These are phyloP conservation scores for Miscanthus sacchariflorus DNA, from an alignment of 202 grass and related monocot genomes.

Conservation along the genomic window DNA sequence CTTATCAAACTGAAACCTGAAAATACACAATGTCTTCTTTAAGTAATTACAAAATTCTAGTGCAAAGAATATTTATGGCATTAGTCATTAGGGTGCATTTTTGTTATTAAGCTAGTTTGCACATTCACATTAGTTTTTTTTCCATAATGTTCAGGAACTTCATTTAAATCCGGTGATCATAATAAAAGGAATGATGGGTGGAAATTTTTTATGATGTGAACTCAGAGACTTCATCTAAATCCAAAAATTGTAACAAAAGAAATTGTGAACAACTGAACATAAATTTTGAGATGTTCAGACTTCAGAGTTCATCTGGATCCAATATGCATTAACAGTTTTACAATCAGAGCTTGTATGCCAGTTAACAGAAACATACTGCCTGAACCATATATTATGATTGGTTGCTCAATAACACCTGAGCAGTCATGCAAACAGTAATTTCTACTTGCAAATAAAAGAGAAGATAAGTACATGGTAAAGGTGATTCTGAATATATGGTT, in stretches of 20 bases:
- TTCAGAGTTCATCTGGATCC: background rate
- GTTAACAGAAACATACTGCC: background rate
- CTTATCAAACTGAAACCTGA: conserved; percentile 82
- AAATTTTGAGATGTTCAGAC: conserved; percentile 1
- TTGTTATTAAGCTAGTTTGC: conserved; percentile 1
- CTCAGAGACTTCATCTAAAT: background rate
- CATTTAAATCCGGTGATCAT: background rate
- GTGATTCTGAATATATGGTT: background rate
- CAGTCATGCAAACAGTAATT: background rate
- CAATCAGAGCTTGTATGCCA: background rate
- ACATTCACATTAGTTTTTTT: background rate
- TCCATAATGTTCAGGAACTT: background rate
- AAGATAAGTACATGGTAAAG: conserved; percentile 2
- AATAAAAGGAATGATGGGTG: background rate
- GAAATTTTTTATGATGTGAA: background rate
- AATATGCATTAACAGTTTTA: background rate
- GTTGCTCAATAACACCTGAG: background rate
- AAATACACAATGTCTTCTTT: conserved; percentile 31
- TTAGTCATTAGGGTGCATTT: conserved; percentile 12
- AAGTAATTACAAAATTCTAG: conserved; percentile 7
- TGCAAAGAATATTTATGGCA: background rate
- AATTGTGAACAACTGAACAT: background rate
- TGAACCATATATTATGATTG: background rate
- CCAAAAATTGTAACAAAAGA: background rate
- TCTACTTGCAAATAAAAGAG: background rate